Conservation (phyloP, 73 alveolate species). For the Paramecium biaurelia region DNA sequence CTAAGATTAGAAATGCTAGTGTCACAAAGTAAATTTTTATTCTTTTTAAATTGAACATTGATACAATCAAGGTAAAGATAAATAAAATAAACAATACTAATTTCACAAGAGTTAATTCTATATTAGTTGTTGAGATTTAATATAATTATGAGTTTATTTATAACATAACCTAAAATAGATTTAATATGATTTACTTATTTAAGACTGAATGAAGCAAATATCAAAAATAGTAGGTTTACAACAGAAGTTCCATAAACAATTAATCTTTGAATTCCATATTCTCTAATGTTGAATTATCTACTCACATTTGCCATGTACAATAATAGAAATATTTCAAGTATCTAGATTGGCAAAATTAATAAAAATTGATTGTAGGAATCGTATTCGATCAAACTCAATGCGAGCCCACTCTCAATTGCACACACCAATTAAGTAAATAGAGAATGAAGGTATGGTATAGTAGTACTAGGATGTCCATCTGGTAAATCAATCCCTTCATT, state of each 20-base stretch:
- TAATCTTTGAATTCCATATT: not conserved
- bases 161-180: not conserved
- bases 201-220: not conserved
- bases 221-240: not conserved
- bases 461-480: not conserved
- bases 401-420: not conserved
- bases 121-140: not conserved
- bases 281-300: constrained; percentile 6
- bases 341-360: not conserved
- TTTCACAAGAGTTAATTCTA: not conserved
- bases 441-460: not conserved
- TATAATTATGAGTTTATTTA: not conserved
- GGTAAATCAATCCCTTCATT: not conserved
- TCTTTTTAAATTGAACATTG: not conserved
- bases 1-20: not conserved
- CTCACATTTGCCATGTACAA: not conserved
- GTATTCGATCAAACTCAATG: not conserved
- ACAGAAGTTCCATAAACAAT: not conserved
- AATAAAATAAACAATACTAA: not conserved
- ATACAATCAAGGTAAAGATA: not conserved
- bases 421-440: not conserved
- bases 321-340: not conserved
- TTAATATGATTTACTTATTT: not conserved
- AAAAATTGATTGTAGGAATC: not conserved
- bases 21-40: not conserved